Evolutionary conservation across 1,139 yeast genomes (phyloP), one percentile per base, ranked within the genome.

Genomic region (Saccharomyces pastorianus): DNA sequence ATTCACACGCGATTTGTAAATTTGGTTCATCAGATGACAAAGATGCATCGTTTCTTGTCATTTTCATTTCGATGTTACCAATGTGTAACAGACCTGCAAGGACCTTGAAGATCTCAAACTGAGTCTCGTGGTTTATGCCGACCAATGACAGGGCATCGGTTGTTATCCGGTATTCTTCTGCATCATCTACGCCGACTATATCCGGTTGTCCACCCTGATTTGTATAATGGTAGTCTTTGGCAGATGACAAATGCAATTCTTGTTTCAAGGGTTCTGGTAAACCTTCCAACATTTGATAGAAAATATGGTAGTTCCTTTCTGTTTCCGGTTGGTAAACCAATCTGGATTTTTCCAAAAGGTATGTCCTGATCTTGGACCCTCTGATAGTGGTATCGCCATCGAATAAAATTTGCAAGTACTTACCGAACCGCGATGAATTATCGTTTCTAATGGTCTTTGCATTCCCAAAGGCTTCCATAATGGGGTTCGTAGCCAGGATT

Each of bases 381-480:
- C 89, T 85, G 66, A 93, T 93, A 49, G 88, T 81, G 13, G 87
- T 82, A 31, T 80, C 69, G 42, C 78, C 72, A 71, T 90, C 86
- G 68, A 93, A 93, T 62, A 89, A 76, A 62, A 93, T 93, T 72
- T 93, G 98, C 66, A 93, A 78, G 69, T 93, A 93, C 71, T 93
- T 93, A 68, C 99, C 99, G 69, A 93, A 93, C 70, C 99, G 84
- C 20, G 98, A 91, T 46, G 98, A 93, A 72, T 93, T 93, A 72
- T 93, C 98, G 69, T 93, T 93, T 75, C 99, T 83, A 2, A 96
- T 90, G 3, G 99, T 93, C 71, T 93, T 93, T 13, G 99, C 98
- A 70, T 93, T 93, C 78, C 99, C 99, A 71, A 93, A 93, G 0
- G 98, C 95, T 73, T 93, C 99, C 95, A 93, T 90, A 63, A 93